Evolutionary conservation across 2,329 filamentous ascomycete genomes (phyloP), one percentile per base, ranked within the genome.

Genomic region (Verticillium klebahnii): DNA sequence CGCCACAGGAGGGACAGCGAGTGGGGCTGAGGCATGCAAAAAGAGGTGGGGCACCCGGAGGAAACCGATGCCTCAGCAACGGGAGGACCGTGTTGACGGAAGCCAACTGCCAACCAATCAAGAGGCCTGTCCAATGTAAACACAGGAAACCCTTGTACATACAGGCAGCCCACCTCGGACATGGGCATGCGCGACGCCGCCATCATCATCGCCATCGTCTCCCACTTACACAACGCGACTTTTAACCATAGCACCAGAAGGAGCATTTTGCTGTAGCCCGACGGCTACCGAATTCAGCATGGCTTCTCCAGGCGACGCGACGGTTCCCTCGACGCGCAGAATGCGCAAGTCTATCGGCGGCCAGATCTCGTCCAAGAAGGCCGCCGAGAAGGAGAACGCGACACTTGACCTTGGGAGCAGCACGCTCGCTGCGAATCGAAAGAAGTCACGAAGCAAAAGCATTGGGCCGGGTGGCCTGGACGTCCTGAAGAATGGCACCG

Each of bases 361-460:
- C 29, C 58, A 59, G 5, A 62, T 45, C 15, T 58, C 59, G 2
- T 59, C 61, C 14, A 55, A 45, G 15, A 66, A 63, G 36, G 50
- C 36, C n/a, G 73, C 73, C 71, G 89, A 92, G 69, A 93, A 92
- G 75, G 92, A 96, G 72, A 96, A 96, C 81, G 83, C 85, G 71
- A 91, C 89, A 3, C 77, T 88, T 54, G 88, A 92, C 67, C 74
- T 90, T 61, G 83, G 81, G 64, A 82, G 83, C 66, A 50, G 45
- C n/a, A 77, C 79, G 62, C 71, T 82, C 67, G 81, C 79, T 34
- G 80, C 79, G 62, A 81, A 75, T 70, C 80, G 83, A 65, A 84
- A 83, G 78, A 94, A 93, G 77, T 91, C 89, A 62, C 88, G 95
- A 67, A 97, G 94, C 77, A 98, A 97, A 81, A 98, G 94, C 77